Conservation (phyloP, 2,329 filamentous ascomycete genomes). For the Chaetomium strumarium region DNA sequence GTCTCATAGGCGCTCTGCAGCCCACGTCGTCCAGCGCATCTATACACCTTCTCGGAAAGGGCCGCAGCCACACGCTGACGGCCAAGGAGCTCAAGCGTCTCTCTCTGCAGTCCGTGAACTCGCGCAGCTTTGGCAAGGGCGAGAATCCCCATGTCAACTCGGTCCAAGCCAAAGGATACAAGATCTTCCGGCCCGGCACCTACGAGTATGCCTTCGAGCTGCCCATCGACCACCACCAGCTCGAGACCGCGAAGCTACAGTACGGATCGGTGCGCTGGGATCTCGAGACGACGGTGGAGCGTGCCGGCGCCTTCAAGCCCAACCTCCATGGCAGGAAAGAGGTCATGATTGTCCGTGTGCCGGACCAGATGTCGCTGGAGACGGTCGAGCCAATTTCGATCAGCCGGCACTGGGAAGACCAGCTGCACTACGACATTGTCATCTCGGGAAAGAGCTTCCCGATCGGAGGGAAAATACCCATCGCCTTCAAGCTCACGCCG, state of each 20-base stretch:
- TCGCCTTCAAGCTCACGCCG: slow-evolving; percentile 89
- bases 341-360: slow-evolving; percentile 75
- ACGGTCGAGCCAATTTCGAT: slow-evolving; percentile 92
- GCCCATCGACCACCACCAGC: slow-evolving; percentile 78
- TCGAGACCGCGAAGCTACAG: slow-evolving; percentile 83
- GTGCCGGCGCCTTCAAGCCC: slow-evolving; percentile 82
- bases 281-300: slow-evolving; percentile 76
- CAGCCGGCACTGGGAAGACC: slow-evolving; percentile 89
- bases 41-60: slow-evolving; percentile 28
- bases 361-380: slow-evolving; percentile 81
- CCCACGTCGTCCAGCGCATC: slow-evolving; percentile 30
- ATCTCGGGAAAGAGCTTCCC: slow-evolving; percentile 95
- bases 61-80: slow-evolving; percentile 31
- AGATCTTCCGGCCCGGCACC: slow-evolving; percentile 70
- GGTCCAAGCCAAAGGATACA: slow-evolving; percentile 65
- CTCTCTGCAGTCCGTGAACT: slow-evolving; percentile 74
- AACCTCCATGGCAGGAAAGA: slow-evolving; percentile 80
- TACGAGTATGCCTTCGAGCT: slow-evolving; percentile 75
- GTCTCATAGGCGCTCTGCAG: slow-evolving; percentile 30
- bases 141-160: slow-evolving; percentile 61
- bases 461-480: slow-evolving; percentile 78
- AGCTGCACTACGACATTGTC: slow-evolving; percentile 91
- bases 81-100: slow-evolving; percentile 58
- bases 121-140: slow-evolving; percentile 77
- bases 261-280: slow-evolving; percentile 85